Evolutionary conservation across 176 grass and related monocot genomes (phyloP).

Genomic region (Raddia distichophylla): DNA sequence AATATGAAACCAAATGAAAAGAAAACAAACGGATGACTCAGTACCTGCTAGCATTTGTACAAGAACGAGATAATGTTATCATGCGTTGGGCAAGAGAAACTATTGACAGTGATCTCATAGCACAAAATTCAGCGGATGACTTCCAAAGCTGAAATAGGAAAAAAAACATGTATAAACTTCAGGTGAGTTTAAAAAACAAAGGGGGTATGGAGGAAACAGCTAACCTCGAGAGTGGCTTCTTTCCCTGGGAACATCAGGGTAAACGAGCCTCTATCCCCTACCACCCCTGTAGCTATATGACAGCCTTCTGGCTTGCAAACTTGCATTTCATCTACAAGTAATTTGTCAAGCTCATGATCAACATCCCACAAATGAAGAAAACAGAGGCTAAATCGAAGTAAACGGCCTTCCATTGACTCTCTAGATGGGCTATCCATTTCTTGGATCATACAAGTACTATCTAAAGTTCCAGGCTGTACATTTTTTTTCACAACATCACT

Average conservation of each 20-base stretch:
- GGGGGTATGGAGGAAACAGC: slow-evolving; percentile 34
- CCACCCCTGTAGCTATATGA: slow-evolving; percentile 71
- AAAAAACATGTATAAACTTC: slow-evolving; percentile 40
- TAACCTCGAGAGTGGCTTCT: slow-evolving; percentile 81
- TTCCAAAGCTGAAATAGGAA: slow-evolving; percentile 87
- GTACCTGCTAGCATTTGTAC: slow-evolving; percentile 92
- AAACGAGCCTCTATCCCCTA: slow-evolving; percentile 85
- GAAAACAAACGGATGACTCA: slow-evolving; percentile 28
- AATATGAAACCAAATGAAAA: slow-evolving; percentile 7
- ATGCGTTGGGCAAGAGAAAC: slow-evolving; percentile 94
- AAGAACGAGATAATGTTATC: slow-evolving; percentile 82
- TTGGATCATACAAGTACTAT: slow-evolving; percentile 46
- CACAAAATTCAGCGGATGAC: slow-evolving; percentile 89
- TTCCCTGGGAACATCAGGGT: slow-evolving; percentile 90
- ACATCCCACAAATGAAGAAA: slow-evolving; percentile 96
- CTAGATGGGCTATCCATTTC: slow-evolving; percentile 73
- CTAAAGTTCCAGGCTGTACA: slow-evolving; percentile 29
- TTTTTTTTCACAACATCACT: slow-evolving; percentile 43
- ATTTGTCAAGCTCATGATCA: slow-evolving; percentile 81
- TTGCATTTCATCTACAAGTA: slow-evolving; percentile 90
- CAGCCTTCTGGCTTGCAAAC: slow-evolving; percentile 93
- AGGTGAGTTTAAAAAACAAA: slow-evolving; percentile 26
- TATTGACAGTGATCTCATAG: slow-evolving; percentile 91
- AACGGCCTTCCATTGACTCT: slow-evolving; percentile 74
- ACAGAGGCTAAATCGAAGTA: slow-evolving; percentile 93